Evolutionary conservation across 2,329 filamentous ascomycete genomes (phyloP).

Genomic region (Taxawa tesnikishii): DNA sequence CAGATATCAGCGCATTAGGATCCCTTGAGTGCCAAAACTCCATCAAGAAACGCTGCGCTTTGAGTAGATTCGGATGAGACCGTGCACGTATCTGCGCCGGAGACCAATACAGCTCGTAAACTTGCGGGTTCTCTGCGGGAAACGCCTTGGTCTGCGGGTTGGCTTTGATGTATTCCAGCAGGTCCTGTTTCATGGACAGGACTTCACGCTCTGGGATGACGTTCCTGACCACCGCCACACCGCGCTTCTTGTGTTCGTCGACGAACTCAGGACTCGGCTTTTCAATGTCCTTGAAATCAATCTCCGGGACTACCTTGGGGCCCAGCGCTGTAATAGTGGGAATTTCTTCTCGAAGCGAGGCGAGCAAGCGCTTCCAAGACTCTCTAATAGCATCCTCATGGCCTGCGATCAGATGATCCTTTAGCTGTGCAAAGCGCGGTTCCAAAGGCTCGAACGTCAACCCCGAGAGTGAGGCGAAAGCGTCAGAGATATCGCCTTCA

Average conservation of each 20-base stretch:
- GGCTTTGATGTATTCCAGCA: slow-evolving; percentile 30
- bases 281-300: slow-evolving; percentile 32
- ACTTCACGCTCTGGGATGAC: slow-evolving; percentile 31
- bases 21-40: slow-evolving; percentile 34
- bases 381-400: slow-evolving; percentile 33
- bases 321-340: slow-evolving; percentile 28
- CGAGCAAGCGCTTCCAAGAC: slow-evolving; percentile 33
- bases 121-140: slow-evolving; percentile 34
- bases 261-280: slow-evolving; percentile 42
- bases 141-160: slow-evolving; percentile 36
- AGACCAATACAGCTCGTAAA: slow-evolving; percentile 39
- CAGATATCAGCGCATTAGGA: slow-evolving; percentile 28
- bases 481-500: slow-evolving; percentile 36
- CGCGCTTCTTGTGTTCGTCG: slow-evolving; percentile 44
- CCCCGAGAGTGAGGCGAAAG: slow-evolving; percentile 35
- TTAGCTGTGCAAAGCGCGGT: slow-evolving; percentile 32
- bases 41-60: slow-evolving; percentile 34
- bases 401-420: slow-evolving; percentile 29
- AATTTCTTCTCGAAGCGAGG: slow-evolving; percentile 30
- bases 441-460: slow-evolving; percentile 29
- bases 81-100: slow-evolving; percentile 34
- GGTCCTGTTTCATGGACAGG: slow-evolving; percentile 30
- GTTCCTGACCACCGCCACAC: slow-evolving; percentile 33
- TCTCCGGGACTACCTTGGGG: slow-evolving; percentile 30
- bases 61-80: slow-evolving; percentile 32